Evolutionary conservation across 2,329 filamentous ascomycete genomes (phyloP).

Genomic region (Chaetomium globosum): DNA sequence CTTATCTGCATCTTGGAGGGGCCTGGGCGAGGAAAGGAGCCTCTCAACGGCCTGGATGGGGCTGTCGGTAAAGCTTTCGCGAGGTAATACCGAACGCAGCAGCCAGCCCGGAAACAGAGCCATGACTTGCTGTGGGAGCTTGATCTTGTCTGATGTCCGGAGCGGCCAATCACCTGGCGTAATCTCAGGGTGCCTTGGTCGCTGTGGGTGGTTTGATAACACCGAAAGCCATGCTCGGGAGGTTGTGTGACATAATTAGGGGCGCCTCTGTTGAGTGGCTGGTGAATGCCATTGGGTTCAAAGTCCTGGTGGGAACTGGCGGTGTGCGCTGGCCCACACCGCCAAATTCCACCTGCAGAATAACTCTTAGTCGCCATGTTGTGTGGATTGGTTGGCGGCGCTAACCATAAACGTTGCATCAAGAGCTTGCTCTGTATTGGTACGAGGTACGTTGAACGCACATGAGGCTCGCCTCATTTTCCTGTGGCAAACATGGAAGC

Average conservation of each 20-base stretch:
- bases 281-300: slow-evolving; percentile 1
- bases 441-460: not conserved
- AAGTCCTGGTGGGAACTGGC: slow-evolving; percentile 3
- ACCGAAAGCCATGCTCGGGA: slow-evolving; percentile 7
- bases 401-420: slow-evolving; percentile 2
- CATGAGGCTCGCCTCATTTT: not conserved
- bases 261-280: slow-evolving; percentile 8
- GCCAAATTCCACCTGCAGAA: slow-evolving; percentile 5
- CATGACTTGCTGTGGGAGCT: slow-evolving; percentile 24
- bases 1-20: slow-evolving; percentile 34
- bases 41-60: slow-evolving; percentile 33
- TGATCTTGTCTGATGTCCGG: slow-evolving; percentile 15
- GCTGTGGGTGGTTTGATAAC: slow-evolving; percentile 13
- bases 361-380: not conserved
- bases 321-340: slow-evolving; percentile 18
- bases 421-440: not conserved
- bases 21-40: slow-evolving; percentile 31
- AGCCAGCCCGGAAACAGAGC: slow-evolving; percentile 36
- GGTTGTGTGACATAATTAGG: slow-evolving; percentile 8
- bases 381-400: slow-evolving; percentile 1
- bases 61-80: slow-evolving; percentile 29
- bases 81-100: slow-evolving; percentile 31
- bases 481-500: not conserved
- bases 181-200: slow-evolving; percentile 4
- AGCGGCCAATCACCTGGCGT: slow-evolving; percentile 23